phyloP scores from a whole-genome alignment of 306 rosid genomes.

The Potentilla sterilis region DNA sequence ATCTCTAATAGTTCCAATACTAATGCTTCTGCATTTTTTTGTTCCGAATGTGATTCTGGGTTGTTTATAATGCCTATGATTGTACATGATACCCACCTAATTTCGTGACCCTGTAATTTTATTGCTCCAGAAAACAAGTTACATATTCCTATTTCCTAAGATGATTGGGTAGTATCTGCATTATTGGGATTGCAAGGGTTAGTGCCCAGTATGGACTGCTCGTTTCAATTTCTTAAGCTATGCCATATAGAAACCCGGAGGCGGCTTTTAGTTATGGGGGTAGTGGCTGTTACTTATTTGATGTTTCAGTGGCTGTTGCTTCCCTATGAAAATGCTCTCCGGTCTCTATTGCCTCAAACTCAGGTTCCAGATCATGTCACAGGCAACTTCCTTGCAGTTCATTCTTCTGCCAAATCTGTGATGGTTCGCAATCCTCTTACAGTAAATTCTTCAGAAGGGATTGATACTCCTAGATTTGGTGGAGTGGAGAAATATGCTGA shows the following conservation, averaged over 20 bases:
- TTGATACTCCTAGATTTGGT: slow-evolving; percentile 27
- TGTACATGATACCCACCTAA: slow-evolving; percentile 1
- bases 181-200: slow-evolving; percentile 22
- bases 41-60: background rate
- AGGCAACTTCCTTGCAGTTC: slow-evolving; percentile 22
- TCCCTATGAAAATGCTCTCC: slow-evolving; percentile 62
- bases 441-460: slow-evolving; percentile 37
- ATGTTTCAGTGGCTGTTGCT: slow-evolving; percentile 69
- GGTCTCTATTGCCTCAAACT: slow-evolving; percentile 46
- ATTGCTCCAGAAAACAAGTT: slow-evolving; percentile 26
- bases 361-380: slow-evolving; percentile 15
- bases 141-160: slow-evolving; percentile 16
- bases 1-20: slow-evolving; percentile 4
- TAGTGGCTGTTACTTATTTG: slow-evolving; percentile 57
- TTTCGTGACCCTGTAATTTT: slow-evolving; percentile 21
- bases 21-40: background rate
- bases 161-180: slow-evolving; percentile 14
- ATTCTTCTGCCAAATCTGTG: slow-evolving; percentile 42
- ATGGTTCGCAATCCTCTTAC: slow-evolving; percentile 45
- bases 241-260: slow-evolving; percentile 42
- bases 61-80: background rate
- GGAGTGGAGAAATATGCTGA: slow-evolving; percentile 26
- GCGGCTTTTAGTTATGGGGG: slow-evolving; percentile 55
- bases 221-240: slow-evolving; percentile 37
- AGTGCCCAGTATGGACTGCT: slow-evolving; percentile 28